Evolutionary conservation across 179 eudicot genomes (phyloP).

Genomic region (Heliamphora pulchella): DNA sequence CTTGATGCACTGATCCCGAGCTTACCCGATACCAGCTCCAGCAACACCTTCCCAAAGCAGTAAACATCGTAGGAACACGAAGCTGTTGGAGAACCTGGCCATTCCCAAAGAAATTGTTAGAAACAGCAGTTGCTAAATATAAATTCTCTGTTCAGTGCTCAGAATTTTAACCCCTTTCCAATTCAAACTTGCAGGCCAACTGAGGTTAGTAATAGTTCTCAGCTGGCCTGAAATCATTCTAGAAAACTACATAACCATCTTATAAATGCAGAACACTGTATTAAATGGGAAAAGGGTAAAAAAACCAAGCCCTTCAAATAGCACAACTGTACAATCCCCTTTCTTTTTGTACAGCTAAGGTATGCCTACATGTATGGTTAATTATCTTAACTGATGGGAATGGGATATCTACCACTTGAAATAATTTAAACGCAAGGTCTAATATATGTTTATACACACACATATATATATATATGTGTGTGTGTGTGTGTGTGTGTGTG

Average conservation of each 20-base stretch:
- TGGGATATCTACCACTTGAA: neutral
- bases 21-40: constrained; percentile 88
- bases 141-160: neutral
- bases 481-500: no score
- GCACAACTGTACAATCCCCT: neutral
- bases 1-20: constrained; percentile 68
- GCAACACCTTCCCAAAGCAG: constrained; percentile 91
- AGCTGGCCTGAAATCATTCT: neutral
- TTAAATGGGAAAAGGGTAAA: neutral
- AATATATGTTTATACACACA: no score
- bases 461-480: no score
- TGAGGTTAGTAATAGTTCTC: no score
- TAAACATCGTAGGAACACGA: constrained; percentile 82
- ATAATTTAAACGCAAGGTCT: neutral
- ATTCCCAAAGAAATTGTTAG: neutral
- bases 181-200: neutral
- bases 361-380: neutral
- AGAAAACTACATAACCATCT: neutral
- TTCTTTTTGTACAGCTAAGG: no score
- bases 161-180: neutral
- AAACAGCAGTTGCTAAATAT: neutral
- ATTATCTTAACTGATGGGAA: neutral
- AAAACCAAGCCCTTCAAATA: neutral
- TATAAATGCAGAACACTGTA: neutral
- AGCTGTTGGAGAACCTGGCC: constrained; percentile 53